Conservation (phyloP, 768 basidiomycete species). For the Mycena amicta region DNA sequence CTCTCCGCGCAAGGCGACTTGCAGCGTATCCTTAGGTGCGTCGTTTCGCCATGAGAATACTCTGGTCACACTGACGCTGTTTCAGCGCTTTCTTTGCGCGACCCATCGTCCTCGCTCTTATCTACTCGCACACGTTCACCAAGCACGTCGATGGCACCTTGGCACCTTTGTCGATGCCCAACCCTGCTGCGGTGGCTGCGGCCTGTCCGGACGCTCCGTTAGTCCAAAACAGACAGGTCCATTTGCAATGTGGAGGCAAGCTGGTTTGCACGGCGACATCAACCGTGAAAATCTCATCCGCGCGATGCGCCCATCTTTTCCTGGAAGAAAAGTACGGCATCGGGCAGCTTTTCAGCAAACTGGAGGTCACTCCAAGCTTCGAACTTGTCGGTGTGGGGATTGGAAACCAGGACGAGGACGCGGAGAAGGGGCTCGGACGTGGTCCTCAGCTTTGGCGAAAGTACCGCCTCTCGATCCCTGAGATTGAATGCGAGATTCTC, state of each 20-base stretch:
- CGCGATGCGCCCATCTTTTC: constrained; percentile 60
- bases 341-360: constrained; percentile 65
- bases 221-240: constrained; percentile 64
- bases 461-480: constrained; percentile 58
- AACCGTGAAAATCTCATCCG: constrained; percentile 60
- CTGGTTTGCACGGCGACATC: constrained; percentile 68
- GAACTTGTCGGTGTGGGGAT: constrained; percentile 58
- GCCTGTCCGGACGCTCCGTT: constrained; percentile 55
- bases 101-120: constrained; percentile 58
- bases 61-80: constrained; percentile 2
- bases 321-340: constrained; percentile 69
- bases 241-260: constrained; percentile 57
- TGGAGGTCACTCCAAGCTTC: constrained; percentile 58
- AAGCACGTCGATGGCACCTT: constrained; percentile 27
- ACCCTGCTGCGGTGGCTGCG: constrained; percentile 37
- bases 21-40: constrained; percentile 67
- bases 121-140: constrained; percentile 54
- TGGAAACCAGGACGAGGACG: constrained; percentile 31
- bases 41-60: constrained; percentile 11
- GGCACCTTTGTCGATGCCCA: constrained; percentile 37
- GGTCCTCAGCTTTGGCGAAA: constrained; percentile 48
- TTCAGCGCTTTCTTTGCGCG: constrained; percentile 65
- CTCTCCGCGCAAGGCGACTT: constrained; percentile 72
- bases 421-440: constrained; percentile 25
- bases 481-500: constrained; percentile 67